Percentiles rank a stretch among this genome's conserved stretches.
These are phyloP conservation scores for Candida neerlandica DNA, from an alignment of 1,139 yeast species.

Conservation along the genomic window DNA sequence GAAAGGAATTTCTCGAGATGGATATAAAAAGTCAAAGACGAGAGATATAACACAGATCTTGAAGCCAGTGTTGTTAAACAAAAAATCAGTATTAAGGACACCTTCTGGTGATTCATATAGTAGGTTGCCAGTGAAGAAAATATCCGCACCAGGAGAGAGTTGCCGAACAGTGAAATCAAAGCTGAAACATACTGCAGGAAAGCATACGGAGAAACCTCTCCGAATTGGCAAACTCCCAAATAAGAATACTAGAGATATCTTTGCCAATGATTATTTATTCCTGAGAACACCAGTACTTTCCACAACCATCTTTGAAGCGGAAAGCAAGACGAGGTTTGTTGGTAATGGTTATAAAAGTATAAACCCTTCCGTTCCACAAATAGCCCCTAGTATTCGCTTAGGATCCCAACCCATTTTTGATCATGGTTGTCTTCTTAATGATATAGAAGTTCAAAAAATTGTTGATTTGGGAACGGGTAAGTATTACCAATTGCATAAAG, in stretches of 20 bases:
- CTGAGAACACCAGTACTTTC: constrained; percentile 33
- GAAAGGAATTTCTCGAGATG: not conserved
- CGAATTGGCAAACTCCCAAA: not conserved
- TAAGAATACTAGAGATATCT: constrained; percentile 13
- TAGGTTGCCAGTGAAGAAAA: constrained; percentile 9
- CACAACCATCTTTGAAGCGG: constrained; percentile 43
- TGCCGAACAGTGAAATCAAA: not conserved
- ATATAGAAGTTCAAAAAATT: constrained; percentile 25
- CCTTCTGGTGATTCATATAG: constrained; percentile 9
- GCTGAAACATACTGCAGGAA: not conserved
- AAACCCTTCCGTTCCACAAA: constrained; percentile 6
- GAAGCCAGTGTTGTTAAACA: not conserved
- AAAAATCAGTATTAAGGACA: not conserved
- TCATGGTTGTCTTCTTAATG: constrained; percentile 16
- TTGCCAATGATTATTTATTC: constrained; percentile 22
- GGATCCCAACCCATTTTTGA: constrained; percentile 12
- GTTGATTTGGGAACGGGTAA: constrained; percentile 27
- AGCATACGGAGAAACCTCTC: not conserved
- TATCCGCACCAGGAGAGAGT: not conserved
- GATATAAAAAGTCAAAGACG: not conserved
- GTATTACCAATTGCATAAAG: constrained; percentile 20
- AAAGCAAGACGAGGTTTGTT: constrained; percentile 24
- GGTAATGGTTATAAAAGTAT: not conserved
- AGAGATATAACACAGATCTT: not conserved
- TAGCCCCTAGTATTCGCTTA: constrained; percentile 2